Evolutionary conservation across 768 basidiomycete genomes (phyloP).

Genomic region (Auriscalpium vulgare): DNA sequence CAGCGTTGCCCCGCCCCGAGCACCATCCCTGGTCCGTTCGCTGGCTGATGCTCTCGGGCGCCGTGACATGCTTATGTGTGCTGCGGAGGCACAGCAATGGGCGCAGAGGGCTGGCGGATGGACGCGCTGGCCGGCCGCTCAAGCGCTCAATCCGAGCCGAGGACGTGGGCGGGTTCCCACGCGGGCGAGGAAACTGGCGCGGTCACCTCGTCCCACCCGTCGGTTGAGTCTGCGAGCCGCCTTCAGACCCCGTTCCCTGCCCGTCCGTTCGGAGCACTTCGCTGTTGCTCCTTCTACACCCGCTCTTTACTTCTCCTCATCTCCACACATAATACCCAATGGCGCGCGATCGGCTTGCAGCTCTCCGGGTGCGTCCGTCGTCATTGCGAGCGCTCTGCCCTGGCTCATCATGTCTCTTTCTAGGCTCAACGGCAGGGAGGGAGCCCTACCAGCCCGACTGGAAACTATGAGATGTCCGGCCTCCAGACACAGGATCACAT

Average conservation of each 20-base stretch:
- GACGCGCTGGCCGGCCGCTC: no score
- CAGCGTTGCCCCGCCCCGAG: no score
- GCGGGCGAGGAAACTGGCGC: not conserved
- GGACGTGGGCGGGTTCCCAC: not conserved
- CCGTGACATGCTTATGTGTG: no score
- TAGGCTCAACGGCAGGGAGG: constrained; percentile 25
- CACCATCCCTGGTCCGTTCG: no score
- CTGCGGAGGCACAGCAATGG: no score
- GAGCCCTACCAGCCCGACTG: constrained; percentile 4
- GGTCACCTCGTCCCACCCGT: not conserved
- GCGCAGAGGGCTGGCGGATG: no score
- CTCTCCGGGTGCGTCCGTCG: constrained; percentile 13
- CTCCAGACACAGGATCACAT: constrained; percentile 14
- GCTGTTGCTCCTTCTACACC: not conserved
- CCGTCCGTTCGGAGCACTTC: not conserved
- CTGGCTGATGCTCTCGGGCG: no score
- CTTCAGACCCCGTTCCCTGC: not conserved
- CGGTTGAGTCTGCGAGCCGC: not conserved
- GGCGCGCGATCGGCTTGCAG: constrained; percentile 18
- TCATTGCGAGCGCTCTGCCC: not conserved
- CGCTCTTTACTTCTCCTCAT: not conserved
- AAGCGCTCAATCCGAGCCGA: not conserved
- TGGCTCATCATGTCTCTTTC: not conserved
- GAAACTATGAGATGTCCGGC: constrained; percentile 25
- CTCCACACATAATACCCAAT: not conserved